Conservation (phyloP, 2,329 filamentous ascomycete species). For the Didymella sp. region DNA sequence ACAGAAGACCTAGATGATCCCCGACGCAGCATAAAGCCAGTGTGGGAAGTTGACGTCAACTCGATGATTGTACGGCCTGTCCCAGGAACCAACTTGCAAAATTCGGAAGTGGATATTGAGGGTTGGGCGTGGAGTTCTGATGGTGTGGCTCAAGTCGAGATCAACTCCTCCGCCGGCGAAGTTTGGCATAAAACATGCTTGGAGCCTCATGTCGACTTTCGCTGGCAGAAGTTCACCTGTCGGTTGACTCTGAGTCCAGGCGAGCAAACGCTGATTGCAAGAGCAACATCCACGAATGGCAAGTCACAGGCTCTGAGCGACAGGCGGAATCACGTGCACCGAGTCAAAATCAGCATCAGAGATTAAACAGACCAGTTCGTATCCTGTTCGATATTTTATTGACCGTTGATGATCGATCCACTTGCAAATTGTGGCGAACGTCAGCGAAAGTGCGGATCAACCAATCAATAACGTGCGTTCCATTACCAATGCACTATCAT, state of each 20-base stretch:
- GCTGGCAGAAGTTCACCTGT: constrained; percentile 8
- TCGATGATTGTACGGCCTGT: constrained; percentile 37
- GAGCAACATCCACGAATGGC: neutral
- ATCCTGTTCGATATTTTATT: neutral
- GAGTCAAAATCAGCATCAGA: neutral
- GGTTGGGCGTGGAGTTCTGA: constrained; percentile 41
- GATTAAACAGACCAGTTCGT: neutral
- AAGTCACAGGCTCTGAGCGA: constrained; percentile 3
- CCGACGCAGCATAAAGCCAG: constrained; percentile 21
- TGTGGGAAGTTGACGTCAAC: constrained; percentile 39
- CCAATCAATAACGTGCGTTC: neutral
- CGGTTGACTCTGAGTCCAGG: neutral
- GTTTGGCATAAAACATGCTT: constrained; percentile 11
- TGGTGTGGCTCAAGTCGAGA: constrained; percentile 25
- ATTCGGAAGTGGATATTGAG: constrained; percentile 12
- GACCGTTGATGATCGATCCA: constrained; percentile 21
- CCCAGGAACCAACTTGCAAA: constrained; percentile 16
- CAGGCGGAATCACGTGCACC: constrained; percentile 3
- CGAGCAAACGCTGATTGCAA: neutral
- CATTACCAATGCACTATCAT: constrained; percentile 2
- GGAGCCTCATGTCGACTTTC: constrained; percentile 1
- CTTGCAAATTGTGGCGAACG: constrained; percentile 36
- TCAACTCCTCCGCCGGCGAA: constrained; percentile 27
- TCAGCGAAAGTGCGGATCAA: constrained; percentile 51
- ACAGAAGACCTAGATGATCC: constrained; percentile 23